Percentiles rank a stretch among this genome's conserved stretches.
These are phyloP conservation scores for Pythium aquatile DNA, from an alignment of 352 stramenopile species.

Conservation along the genomic window DNA sequence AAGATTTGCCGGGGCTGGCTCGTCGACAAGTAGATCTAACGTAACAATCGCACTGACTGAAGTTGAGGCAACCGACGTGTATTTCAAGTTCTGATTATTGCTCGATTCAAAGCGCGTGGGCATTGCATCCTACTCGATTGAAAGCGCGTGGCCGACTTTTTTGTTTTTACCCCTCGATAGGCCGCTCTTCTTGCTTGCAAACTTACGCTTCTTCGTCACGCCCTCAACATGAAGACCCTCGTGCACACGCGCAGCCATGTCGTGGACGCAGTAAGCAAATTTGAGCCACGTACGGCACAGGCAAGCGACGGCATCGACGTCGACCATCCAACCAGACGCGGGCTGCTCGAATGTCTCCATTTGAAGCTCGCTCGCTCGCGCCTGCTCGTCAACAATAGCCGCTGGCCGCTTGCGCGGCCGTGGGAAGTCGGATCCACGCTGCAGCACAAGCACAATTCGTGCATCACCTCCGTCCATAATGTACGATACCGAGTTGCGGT, in stretches of 20 bases:
- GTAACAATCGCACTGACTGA: too few relatives aligned
- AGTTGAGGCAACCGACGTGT: too few relatives aligned
- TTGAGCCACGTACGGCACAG: constrained; percentile 16
- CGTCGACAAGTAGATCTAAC: neutral
- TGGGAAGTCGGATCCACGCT: neutral
- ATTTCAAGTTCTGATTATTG: too few relatives aligned
- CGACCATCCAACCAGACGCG: constrained; percentile 6
- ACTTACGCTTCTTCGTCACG: constrained; percentile 5
- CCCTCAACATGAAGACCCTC: neutral
- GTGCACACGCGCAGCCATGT: constrained; percentile 7
- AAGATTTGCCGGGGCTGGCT: neutral
- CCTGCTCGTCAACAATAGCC: neutral
- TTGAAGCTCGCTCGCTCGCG: constrained; percentile 1
- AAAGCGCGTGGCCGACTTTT: constrained; percentile 1
- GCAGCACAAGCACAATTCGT: neutral
- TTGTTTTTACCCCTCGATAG: neutral
- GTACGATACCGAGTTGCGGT: constrained; percentile 1
- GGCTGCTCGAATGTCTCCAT: constrained; percentile 4
- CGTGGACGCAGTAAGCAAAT: constrained; percentile 13
- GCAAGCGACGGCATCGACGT: constrained; percentile 9
- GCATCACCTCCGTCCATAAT: neutral
- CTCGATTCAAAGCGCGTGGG: too few relatives aligned
- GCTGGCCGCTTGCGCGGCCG: neutral
- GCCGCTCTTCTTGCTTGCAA: constrained; percentile 4
- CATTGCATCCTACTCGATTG: neutral